These are phyloP conservation scores for Ananas comosus DNA, from an alignment of 176 grass and related monocot species.

Conservation along the genomic window DNA sequence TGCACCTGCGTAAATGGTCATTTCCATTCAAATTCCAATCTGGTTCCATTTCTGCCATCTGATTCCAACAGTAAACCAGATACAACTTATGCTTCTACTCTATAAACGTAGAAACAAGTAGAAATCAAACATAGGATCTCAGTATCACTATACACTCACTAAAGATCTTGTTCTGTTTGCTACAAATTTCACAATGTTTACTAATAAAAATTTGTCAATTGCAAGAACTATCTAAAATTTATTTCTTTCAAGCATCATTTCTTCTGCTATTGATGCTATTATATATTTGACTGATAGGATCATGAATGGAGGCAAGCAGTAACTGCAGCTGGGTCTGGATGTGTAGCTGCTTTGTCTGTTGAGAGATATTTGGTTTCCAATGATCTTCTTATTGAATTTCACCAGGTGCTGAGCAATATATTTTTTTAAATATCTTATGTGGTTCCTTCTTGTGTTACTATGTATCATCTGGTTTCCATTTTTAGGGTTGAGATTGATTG, in stretches of 20 bases:
- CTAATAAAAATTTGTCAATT: not conserved
- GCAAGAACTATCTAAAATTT: not conserved
- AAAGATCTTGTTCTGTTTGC: not conserved
- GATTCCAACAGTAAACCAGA: too few species aligned
- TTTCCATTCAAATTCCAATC: too few species aligned
- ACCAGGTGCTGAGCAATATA: constrained; percentile 54
- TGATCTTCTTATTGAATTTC: constrained; percentile 95
- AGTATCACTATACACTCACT: not conserved
- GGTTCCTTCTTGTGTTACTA: constrained; percentile 1
- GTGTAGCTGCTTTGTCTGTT: constrained; percentile 87
- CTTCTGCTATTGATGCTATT: constrained; percentile 8
- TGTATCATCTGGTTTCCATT: not conserved
- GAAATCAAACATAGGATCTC: not conserved
- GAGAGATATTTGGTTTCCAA: constrained; percentile 92
- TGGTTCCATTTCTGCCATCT: too few species aligned
- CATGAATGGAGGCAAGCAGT: constrained; percentile 97
- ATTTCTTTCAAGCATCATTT: too few species aligned
- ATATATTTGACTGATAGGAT: constrained; percentile 41
- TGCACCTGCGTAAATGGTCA: too few species aligned
- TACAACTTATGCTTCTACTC: too few species aligned
- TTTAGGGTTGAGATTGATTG: not conserved
- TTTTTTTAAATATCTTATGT: constrained; percentile 3
- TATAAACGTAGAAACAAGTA: too few species aligned
- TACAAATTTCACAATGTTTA: not conserved
- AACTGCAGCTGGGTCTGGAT: constrained; percentile 98